Evolutionary conservation across 23 red algal genomes (phyloP), one percentile per base, ranked within the genome.

Genomic region (Gracilaria gracilis): DNA sequence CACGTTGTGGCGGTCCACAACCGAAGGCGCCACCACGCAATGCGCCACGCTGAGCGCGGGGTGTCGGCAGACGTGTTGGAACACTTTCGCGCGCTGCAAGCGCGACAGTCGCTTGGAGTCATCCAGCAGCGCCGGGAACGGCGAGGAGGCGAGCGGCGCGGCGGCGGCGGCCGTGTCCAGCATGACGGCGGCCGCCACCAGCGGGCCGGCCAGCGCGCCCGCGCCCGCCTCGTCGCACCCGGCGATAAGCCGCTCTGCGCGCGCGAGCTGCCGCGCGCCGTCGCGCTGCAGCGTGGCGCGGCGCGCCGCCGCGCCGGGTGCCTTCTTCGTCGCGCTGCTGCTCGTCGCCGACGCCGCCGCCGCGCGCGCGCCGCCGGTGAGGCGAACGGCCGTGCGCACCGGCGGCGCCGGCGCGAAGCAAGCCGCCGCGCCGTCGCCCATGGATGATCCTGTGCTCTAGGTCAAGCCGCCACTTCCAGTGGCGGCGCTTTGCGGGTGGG

Each of bases 1-100:
- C 51, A 98, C 90, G 79, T 98, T 98, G 49, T 83, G 67, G 29
- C 33, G 34, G 82, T 98, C 96, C 27, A 98, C 86, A 36, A 69
- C 35, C 6, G 50, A 13, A 2, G 65, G 46, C 35, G 82, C 33
- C 27, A 93, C 83, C 21, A 91, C 46, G 86, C 74, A 53, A 25
- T 75, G 54, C 31, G 66, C 84, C 25, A 90, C 36, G 23, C 21
- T 75, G 33, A 93, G 55, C 0, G 83, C 89, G 19, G 82, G 44
- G 46, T 88, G 67, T 1, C 23, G 14, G 19, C 40, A 38, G 33
- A 88, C 17, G 20, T 57, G 25, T 11, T 50, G 29, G 27, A 42
- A 73, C 29, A 88, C 40, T 61, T 54, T 11, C 11, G 42, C 42
- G 42, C 51, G 51, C 25, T 46, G 66, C 40, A 31, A 21, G 16